phyloP scores from a whole-genome alignment of 495 filamentous ascomycete genomes.

The Cairneyella variabilis region DNA sequence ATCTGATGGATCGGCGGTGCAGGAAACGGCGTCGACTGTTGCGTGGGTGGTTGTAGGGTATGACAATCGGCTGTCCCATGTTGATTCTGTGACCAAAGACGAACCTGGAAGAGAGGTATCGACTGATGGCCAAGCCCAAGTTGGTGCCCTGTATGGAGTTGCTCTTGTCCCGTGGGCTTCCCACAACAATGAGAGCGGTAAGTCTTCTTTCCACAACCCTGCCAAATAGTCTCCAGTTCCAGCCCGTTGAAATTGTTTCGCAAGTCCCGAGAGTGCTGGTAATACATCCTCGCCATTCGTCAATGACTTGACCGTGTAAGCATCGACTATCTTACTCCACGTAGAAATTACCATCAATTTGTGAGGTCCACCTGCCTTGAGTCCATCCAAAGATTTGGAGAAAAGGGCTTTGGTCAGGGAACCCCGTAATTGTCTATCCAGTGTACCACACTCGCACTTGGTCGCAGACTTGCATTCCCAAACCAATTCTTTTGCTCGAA shows the following conservation, averaged over 20 bases:
- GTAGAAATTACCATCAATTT: neutral
- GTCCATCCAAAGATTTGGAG: neutral
- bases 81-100: neutral
- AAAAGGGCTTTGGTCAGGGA: neutral
- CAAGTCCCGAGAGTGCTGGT: neutral
- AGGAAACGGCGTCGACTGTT: neutral
- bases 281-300: neutral
- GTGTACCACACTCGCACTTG: conserved; percentile 19
- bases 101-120: neutral
- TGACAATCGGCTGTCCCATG: neutral
- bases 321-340: neutral
- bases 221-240: neutral
- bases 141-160: neutral
- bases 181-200: neutral
- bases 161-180: neutral
- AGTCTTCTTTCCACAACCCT: neutral
- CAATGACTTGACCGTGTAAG: neutral
- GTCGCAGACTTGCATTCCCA: conserved; percentile 25
- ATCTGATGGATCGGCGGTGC: neutral
- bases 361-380: neutral
- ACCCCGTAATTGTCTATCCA: neutral
- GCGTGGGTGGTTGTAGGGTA: neutral
- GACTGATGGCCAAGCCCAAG: conserved; percentile 1
- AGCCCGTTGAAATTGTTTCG: neutral
- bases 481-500: neutral